Base-by-base conservation (phyloP, 2,329 filamentous ascomycete species). In the Pseudogymnoascus sp. region DNA sequence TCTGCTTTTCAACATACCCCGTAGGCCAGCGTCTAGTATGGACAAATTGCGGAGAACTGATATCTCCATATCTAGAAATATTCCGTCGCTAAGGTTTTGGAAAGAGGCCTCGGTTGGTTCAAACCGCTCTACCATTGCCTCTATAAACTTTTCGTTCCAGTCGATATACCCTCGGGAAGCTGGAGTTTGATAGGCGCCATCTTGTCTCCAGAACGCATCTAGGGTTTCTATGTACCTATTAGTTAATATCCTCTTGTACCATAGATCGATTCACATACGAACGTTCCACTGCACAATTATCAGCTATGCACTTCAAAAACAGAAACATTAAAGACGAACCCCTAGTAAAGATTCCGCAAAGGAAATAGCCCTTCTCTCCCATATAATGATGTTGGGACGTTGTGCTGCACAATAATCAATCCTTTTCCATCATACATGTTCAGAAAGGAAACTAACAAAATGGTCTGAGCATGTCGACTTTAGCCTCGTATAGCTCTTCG, bases 131-230 rank as follows among this genome's bases (percentile, higher is more conserved):
- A 61, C 62, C 61, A 64, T 64, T 33, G 41, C 50, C 41, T 57
- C 36, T 58, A 64, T 64, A 22, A 64, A 61, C 3, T 63, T 58
- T 58, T 33, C 59, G 12, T 64, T 64, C 59, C 61, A 64, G 15
- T 64, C 37, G n/a, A 41, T 47, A 14, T 36, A 50, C 50, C 15
- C 12, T 22, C 20, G 59, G 30, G 43, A 50, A 5, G 5, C 35
- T 1, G 9, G 20, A 20, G 61, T 64, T 14, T 7, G 4, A 63
- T 64, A 37, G 18, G 59, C 63, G 18, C 63, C 61, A 30, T 61
- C 61, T 33, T 43, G 25, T 6, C 60, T 61, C 63, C 61, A 64
- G 30, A 63, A 63, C 6, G 61, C 63, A 25, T 61, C 39, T n/a
- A 64, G 20, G 25, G 59, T 64, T 37, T 2, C 61, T 64, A 43